Percentiles rank a stretch among this genome's conserved stretches.
These are phyloP conservation scores for Fusarium devonianum DNA, from an alignment of 2,329 filamentous ascomycete species.

Conservation along the genomic window DNA sequence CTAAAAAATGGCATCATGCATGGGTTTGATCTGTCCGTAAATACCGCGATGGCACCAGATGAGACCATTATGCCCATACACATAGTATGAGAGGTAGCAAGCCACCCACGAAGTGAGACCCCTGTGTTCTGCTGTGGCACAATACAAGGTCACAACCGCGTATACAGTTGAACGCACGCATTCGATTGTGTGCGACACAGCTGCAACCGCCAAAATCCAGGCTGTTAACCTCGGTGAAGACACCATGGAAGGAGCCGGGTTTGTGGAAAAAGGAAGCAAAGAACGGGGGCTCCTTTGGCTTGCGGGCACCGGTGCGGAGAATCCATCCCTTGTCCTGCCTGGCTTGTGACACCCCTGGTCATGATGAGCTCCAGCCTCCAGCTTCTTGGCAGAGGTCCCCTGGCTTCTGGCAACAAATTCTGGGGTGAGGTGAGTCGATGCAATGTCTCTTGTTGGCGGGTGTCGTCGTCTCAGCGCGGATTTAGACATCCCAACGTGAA, in stretches of 20 bases:
- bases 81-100: too few species aligned
- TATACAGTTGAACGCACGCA: too few species aligned
- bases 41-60: constrained; percentile 14
- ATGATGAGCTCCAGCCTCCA: constrained; percentile 14
- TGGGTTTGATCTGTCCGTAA: constrained; percentile 11
- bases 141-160: too few species aligned
- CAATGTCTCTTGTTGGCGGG: constrained; percentile 15
- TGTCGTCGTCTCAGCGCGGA: constrained; percentile 12
- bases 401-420: constrained; percentile 23
- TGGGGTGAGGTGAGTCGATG: constrained; percentile 34
- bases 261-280: constrained; percentile 21
- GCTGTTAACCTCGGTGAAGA: constrained; percentile 40
- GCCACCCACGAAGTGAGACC: constrained; percentile 9
- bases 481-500: constrained; percentile 14
- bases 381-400: constrained; percentile 24
- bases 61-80: constrained; percentile 17
- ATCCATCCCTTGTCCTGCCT: constrained; percentile 3
- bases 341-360: constrained; percentile 23
- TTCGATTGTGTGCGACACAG: neutral
- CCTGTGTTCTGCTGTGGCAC: constrained; percentile 3
- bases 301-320: constrained; percentile 24
- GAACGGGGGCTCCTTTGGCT: constrained; percentile 20
- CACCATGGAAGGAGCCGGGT: constrained; percentile 18
- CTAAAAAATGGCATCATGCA: constrained; percentile 32
- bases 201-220: constrained; percentile 1